Evolutionary conservation across 2,329 filamentous ascomycete species (phyloP), one percentile per base, ranked within the genome.

Genomic region (Trichoderma brevicompactum): DNA sequence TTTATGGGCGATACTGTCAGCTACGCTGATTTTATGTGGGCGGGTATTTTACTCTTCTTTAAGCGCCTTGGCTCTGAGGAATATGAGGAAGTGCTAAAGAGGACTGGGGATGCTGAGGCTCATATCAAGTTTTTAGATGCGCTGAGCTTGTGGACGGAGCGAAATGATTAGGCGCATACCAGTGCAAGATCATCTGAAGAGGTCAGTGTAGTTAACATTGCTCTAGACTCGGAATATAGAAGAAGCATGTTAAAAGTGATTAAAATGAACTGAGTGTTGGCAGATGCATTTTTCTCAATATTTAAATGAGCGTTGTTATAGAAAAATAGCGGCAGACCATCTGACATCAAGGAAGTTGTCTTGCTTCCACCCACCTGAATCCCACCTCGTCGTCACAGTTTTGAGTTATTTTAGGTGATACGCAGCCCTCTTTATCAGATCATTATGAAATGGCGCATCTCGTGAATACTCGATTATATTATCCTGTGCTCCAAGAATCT

Each of bases 1-100:
- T 61, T 61, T 15, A 13, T 61, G 23, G 58, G 58, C 4, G 58
- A 61, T 34, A 52, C 36, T 15, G 2, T 61, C 46, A 61, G 58
- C 46, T 61, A 61, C 36, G 34, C 58, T 5, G 58, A 61, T 43
- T 15, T 61, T 6, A 61, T 61, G 32, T 61, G 58, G 58, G 58
- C 46, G n/a, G 36, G 36, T 6, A 61, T 50, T 41, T 40, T 61
- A 36, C 58, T 61, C 38, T 61, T 50, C 36, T 61, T 41, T 7
- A 61, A 61, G 34, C 28, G 58, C 15, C 58, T 61, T 8, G 46
- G 58, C 1, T 19, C 23, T 13, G 58, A 61, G 7, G 58, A 34
- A 19, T 61, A 61, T 7, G 10, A 52, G 10, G 36, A 61, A 34
- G 58, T 61, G 23, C 8, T 61, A 15, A 43, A 28, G 23, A 41